These are phyloP conservation scores for Beauveria sp. DNA, from an alignment of 2,329 filamentous ascomycete genomes.

Conservation along the genomic window DNA sequence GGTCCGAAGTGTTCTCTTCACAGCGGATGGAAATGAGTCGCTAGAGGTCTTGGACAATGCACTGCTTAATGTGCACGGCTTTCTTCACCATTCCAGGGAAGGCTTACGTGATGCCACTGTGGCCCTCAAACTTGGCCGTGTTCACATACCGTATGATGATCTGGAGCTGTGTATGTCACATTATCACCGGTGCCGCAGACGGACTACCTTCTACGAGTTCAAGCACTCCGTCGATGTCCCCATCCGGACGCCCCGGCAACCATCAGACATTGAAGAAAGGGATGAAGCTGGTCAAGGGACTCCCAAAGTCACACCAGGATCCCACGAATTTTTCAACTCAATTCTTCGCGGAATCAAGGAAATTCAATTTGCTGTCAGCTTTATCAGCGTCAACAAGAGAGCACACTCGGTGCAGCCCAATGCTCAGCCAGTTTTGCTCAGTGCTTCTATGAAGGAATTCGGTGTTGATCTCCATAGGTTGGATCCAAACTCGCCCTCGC, in stretches of 20 bases:
- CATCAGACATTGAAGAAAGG: conserved; percentile 55
- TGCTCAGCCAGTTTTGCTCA: conserved; percentile 68
- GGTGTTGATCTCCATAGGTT: conserved; percentile 87
- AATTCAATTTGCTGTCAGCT: conserved; percentile 90
- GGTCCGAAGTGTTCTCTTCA: conserved; percentile 79
- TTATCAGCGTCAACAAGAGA: conserved; percentile 77
- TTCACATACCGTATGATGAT: conserved; percentile 89
- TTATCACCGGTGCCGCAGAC: conserved; percentile 39
- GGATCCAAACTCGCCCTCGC: conserved; percentile 85
- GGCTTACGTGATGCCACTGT: conserved; percentile 86
- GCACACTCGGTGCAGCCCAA: conserved; percentile 60
- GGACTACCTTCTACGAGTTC: conserved; percentile 25
- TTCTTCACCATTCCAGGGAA: conserved; percentile 76
- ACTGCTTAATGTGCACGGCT: conserved; percentile 83
- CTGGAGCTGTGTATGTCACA: conserved; percentile 55
- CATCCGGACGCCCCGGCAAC: conserved; percentile 62
- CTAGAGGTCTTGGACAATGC: conserved; percentile 84
- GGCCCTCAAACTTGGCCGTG: conserved; percentile 79
- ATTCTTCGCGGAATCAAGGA: conserved; percentile 90
- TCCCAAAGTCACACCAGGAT: conserved; percentile 78
- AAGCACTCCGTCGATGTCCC: conserved; percentile 52
- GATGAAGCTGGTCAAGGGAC: conserved; percentile 54
- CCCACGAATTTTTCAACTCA: conserved; percentile 84
- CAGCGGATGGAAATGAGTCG: conserved; percentile 73
- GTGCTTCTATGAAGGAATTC: conserved; percentile 91